A percentile compares a stretch with the other conserved stretches of the same genome.
Conservation (phyloP, 176 grass and related monocot species). For the Phragmites australis region DNA sequence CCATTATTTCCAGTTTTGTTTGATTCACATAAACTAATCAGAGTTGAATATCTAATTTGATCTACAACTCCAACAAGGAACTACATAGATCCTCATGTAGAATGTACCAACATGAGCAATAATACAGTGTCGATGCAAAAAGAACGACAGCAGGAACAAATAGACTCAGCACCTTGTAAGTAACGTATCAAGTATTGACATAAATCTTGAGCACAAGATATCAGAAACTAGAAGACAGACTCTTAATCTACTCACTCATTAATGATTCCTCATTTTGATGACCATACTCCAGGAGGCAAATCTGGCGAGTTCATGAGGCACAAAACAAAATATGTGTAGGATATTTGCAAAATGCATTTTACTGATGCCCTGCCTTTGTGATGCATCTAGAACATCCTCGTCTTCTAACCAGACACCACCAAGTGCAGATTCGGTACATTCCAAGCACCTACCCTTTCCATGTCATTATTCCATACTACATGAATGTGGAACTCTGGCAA, state of each 20-base stretch:
- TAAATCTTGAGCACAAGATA: not conserved
- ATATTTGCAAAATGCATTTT: conserved; percentile 2
- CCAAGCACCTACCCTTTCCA: conserved; percentile 7
- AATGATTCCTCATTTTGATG: conserved; percentile 15
- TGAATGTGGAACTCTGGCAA: conserved; percentile 1
- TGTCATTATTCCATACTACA: conserved; percentile 19
- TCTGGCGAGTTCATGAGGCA: conserved; percentile 20
- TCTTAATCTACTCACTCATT: conserved; percentile 17
- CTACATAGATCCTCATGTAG: conserved; percentile 5
- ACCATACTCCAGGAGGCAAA: conserved; percentile 14
- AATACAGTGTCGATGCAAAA: not conserved
- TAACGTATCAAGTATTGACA: no score
- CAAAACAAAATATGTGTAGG: not conserved
- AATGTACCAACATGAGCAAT: conserved; percentile 16
- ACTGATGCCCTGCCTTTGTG: not conserved
- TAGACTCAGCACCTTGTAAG: not conserved
- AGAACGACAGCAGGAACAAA: not conserved
- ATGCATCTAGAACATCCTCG: conserved; percentile 19
- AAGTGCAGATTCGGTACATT: not conserved
- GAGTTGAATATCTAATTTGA: not conserved
- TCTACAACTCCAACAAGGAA: not conserved
- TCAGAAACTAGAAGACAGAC: not conserved
- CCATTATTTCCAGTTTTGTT: conserved; percentile 5
- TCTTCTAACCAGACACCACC: not conserved
- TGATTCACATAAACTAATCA: conserved; percentile 14